A percentile compares a stretch with the other conserved stretches of the same genome.
Conservation (phyloP, 345 rosid genomes). For the Bruguiera sexangula region DNA sequence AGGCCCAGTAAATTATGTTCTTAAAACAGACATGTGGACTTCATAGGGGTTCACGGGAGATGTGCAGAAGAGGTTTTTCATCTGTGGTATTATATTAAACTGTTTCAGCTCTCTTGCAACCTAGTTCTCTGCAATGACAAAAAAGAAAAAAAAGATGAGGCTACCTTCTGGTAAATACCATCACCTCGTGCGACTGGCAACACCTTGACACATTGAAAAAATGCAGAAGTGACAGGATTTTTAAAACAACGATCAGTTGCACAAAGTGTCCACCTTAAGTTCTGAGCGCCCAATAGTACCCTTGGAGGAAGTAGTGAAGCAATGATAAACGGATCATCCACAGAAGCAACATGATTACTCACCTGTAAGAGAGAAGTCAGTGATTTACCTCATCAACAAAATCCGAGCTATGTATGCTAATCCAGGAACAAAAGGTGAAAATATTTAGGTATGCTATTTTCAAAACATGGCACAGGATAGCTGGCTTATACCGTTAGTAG, state of each 20-base stretch:
- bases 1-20: too few species aligned
- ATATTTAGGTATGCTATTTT: not conserved
- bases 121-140: too few species aligned
- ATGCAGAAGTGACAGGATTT: constrained; percentile 83
- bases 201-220: constrained; percentile 83
- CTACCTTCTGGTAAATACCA: constrained; percentile 93
- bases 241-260: constrained; percentile 89
- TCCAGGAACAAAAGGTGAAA: not conserved
- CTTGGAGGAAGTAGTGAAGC: constrained; percentile 85
- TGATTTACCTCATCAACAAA: constrained; percentile 1
- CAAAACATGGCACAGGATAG: not conserved
- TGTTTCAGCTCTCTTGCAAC: not conserved
- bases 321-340: constrained; percentile 91
- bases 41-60: too few species aligned
- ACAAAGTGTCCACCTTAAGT: constrained; percentile 94
- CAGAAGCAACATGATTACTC: constrained; percentile 95
- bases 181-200: constrained; percentile 92
- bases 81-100: not conserved
- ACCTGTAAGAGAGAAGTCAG: constrained; percentile 42
- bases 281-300: constrained; percentile 76
- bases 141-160: not conserved
- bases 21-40: too few species aligned
- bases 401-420: not conserved
- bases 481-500: constrained; percentile 66
- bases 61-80: not conserved